Evolutionary conservation across 2,329 filamentous ascomycete species (phyloP), one percentile per base, ranked within the genome.

Genomic region (Cladobotryum mycophilum): DNA sequence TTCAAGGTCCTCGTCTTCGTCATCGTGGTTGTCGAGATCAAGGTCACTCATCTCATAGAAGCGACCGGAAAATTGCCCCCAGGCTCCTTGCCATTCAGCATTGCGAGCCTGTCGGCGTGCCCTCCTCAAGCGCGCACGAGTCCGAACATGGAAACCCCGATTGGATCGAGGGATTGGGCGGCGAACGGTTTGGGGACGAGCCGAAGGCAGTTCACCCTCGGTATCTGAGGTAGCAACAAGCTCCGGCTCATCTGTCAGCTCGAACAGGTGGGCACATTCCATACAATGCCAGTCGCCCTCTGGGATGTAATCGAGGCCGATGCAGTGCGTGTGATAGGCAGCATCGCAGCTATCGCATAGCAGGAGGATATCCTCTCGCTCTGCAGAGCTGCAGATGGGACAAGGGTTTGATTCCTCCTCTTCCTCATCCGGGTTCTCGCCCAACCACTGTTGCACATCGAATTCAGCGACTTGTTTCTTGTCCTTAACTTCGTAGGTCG

Each of bases 321-420:
- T 82, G 68, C 93, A 99, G 67, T 95, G 88, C 44, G 90, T 90
- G 68, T 99, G 93, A 61, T 92, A 96, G 41, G 88, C 81, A 34
- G 85, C 84, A 73, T 95, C 86, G 73, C 93, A 99, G 62, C 84
- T 85, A 67, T 96, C 90, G 71, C 93, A 99, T 54, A 95, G 81
- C 58, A 97, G 83, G 47, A 96, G 79, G 15, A 90, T 78, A 56
- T 95, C 87, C 67, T 93, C 87, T 60, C 92, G 82, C 58, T 93
- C 89, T 58, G 84, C 77, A 46, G 82, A 80, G 56, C 86, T 85
- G 73, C 93, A 99, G 46, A 96, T 79, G 46, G 89, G 86, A 68
- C 93, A 99, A 15, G 88, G 88, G 44, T 77, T 75, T 58, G 81
- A 77, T 45, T 79, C 74, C 52, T 88, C 84, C 53, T 91, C 82